Base-by-base conservation (phyloP, 2,329 filamentous ascomycete species). In the Calonectria pseudoreteaudii region DNA sequence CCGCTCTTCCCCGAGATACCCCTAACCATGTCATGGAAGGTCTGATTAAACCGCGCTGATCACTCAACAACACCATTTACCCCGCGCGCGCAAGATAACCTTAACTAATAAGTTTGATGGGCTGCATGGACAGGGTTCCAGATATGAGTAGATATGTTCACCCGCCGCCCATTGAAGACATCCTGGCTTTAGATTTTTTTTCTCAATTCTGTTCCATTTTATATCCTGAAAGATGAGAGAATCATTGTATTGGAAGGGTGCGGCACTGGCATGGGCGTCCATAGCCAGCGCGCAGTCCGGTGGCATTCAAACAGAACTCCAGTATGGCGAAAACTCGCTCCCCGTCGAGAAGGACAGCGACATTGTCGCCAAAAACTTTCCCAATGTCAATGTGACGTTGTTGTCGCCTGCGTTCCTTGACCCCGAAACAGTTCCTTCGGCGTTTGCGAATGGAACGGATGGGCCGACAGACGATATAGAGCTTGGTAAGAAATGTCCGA, bases 391-490 rank as follows among this genome's bases (percentile, higher is more conserved):
- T 9, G 14, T 62, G 3, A 62, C 56, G 3, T 26, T 62, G 6
- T 20, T 62, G 36, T 62, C 56, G 4, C 56, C 56, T n/a, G 56
- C 56, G 1, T 62, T 62, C 10, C 23, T 41, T 13, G 14, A 38
- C 9, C 56, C 56, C 3, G 56, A 44, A 2, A 28, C 56, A 3
- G 56, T 62, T 9, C 56, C 56, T 20, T 28, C 34, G 4, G 34
- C 56, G 5, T 62, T 62, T 13, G 56, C 56, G 3, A 62, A 38
- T 41, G 56, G 56, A 62, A 62, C 34, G 4, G 56, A 62, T 41
- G 56, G 56, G 16, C 56, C 56, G 11, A 62, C 56, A 14, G 56
- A 62, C n/a, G 56, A 62, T n/a, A 62, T 62, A 28, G 56, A 62
- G 10, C 56, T 62, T 28, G 56, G 56, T 62, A 20, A 41, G 56